Conservation (phyloP, 768 basidiomycete species). For the Multifurca ochricompacta region DNA sequence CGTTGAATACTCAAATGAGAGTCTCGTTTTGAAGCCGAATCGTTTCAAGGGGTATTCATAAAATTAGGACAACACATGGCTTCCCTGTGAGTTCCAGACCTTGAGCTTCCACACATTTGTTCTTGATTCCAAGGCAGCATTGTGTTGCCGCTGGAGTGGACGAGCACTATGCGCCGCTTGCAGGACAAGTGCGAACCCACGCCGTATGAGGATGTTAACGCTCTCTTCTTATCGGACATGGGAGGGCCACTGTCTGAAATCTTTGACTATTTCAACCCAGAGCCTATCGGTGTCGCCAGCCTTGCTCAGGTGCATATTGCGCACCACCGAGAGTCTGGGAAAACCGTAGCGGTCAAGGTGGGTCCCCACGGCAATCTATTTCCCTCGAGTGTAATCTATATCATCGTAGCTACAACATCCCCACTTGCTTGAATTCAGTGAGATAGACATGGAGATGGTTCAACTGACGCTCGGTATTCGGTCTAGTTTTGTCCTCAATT, state of each 20-base stretch:
- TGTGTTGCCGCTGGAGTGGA: slow-evolving; percentile 61
- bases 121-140: slow-evolving; percentile 29
- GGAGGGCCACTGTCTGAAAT: slow-evolving; percentile 61
- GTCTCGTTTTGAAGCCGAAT: slow-evolving; percentile 1
- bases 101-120: slow-evolving; percentile 20
- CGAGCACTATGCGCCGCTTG: slow-evolving; percentile 46
- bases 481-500: not conserved
- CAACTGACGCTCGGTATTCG: slow-evolving; percentile 58
- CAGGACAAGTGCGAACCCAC: slow-evolving; percentile 96
- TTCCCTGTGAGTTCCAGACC: slow-evolving; percentile 39
- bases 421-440: slow-evolving; percentile 83
- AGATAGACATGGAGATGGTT: slow-evolving; percentile 85
- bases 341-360: slow-evolving; percentile 82
- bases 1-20: not conserved
- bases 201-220: slow-evolving; percentile 65
- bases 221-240: slow-evolving; percentile 73
- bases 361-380: slow-evolving; percentile 7
- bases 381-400: slow-evolving; percentile 9
- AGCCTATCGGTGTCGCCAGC: slow-evolving; percentile 92
- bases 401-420: slow-evolving; percentile 74
- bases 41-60: slow-evolving; percentile 62
- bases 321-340: slow-evolving; percentile 58
- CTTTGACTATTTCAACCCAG: slow-evolving; percentile 79
- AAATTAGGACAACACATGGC: slow-evolving; percentile 88
- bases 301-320: slow-evolving; percentile 94